These are phyloP conservation scores for Plasmopara halstedii DNA, from an alignment of 352 stramenopile genomes.

Conservation along the genomic window DNA sequence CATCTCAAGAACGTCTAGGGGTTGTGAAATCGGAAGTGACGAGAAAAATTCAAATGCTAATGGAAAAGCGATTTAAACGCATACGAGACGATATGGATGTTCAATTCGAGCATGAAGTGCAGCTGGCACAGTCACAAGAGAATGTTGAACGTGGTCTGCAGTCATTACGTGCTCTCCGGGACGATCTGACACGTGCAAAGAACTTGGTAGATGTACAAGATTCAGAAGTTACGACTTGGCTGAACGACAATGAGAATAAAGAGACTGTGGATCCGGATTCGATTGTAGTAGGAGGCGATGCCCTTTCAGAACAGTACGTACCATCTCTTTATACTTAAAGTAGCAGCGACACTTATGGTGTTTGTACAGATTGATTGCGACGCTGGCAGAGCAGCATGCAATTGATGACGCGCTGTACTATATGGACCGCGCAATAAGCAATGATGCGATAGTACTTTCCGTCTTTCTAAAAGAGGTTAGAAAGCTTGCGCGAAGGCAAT, in stretches of 20 bases:
- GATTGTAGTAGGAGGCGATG: slow-evolving; percentile 71
- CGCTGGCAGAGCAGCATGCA: slow-evolving; percentile 78
- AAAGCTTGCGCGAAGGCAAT: slow-evolving; percentile 86
- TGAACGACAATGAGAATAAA: slow-evolving; percentile 74
- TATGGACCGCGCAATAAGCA: slow-evolving; percentile 83
- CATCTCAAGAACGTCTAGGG: slow-evolving; percentile 36
- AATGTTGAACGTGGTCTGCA: slow-evolving; percentile 70
- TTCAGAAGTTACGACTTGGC: slow-evolving; percentile 49
- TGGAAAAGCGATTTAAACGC: slow-evolving; percentile 74
- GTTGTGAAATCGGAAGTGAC: slow-evolving; percentile 66
- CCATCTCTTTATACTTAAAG: too few relatives aligned
- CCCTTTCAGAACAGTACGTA: slow-evolving; percentile 76
- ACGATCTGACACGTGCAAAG: slow-evolving; percentile 51
- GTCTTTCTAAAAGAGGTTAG: slow-evolving; percentile 87
- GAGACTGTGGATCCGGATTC: slow-evolving; percentile 69
- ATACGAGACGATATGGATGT: slow-evolving; percentile 80
- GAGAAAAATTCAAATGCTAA: slow-evolving; percentile 67
- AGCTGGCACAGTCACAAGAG: slow-evolving; percentile 71
- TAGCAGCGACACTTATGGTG: too few relatives aligned
- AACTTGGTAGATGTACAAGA: slow-evolving; percentile 51
- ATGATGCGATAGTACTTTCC: slow-evolving; percentile 78
- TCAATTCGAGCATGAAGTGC: slow-evolving; percentile 81
- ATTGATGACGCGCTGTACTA: slow-evolving; percentile 91
- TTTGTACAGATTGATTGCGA: slow-evolving; percentile 51
- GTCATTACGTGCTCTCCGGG: slow-evolving; percentile 60